Evolutionary conservation across 257 asterid genomes (phyloP), one percentile per base, ranked within the genome.

Genomic region (Nicotiana attenuata): DNA sequence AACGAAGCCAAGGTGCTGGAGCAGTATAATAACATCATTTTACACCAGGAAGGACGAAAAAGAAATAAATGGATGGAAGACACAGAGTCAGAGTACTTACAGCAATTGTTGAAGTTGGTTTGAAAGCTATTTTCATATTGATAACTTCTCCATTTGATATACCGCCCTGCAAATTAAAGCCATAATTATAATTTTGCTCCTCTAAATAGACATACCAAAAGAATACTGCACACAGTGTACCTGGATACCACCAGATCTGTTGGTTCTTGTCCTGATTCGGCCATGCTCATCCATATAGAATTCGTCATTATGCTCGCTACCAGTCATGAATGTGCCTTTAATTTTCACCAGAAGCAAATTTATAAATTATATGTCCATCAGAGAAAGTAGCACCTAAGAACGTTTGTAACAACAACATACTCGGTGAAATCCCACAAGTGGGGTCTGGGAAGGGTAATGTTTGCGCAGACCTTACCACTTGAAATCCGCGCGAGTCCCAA

Each of bases 211-310:
- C 68, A 73, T 33, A 22, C 59, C 82, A 45, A n/a, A 45, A 50
- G 3, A 13, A 79, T 61, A 41, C 53, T 56, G 45, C 13, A 79
- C 66, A 64, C 64, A 28, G 65, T 68, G 47, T 50, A 94, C 98
- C 97, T 96, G 99, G 81, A 96, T 92, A 79, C 99, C 99, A 88
- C 99, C 98, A 81, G 98, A 96, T 60, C 97, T 87, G 86, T 96
- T 96, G 81, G 97, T 94, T 86, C 88, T 93, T 50, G 99, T 96
- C 88, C 99, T 89, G 78, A 96, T 86, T 60, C 82, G 90, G 47
- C 95, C 97, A 60, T 89, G 84, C 80, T 91, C 93, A 86, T 93
- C 95, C 92, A 94, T 91, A 88, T 89, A 92, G 84, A 96, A 96
- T 78, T 91, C 97, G 87, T 96, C 98, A 31, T 96, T 94, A 85